Base-by-base conservation (phyloP, 768 basidiomycete species). In the Jaapia argillacea region DNA sequence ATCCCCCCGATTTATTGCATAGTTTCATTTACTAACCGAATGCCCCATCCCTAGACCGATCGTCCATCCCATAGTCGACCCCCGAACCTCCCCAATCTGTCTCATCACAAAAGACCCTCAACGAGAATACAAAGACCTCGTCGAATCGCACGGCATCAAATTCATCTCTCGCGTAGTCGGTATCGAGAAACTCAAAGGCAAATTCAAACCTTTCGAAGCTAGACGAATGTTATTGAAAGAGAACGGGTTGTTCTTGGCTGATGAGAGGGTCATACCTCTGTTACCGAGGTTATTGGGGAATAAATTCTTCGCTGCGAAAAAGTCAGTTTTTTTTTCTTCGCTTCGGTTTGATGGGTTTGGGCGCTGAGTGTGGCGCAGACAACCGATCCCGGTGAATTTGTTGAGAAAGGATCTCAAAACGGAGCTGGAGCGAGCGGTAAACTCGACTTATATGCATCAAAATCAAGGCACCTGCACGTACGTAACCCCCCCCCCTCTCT, bases 21-120 rank as follows among this genome's bases (percentile, higher is more conserved):
- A 7, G 37, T 10, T 22, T 38, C 16, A 16, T 16, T 10, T 33
- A 16, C 16, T 33, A 33, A 33, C 10, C 10, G 23, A 35, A 24
- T 49, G 25, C 45, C 45, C 46, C 10, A 24, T 40, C 42, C 35
- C 4, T 53, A 81, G 90, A 45, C 81, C 85, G 4, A 71, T 99
- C 36, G 77, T 75, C 28, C 74, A 96, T 57, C 85, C 85, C 24
- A 63, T 89, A 48, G 77, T 88, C 55, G 92, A 88, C 69, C 94
- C 85, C 10, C 79, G 85, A 41, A 79, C 74, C 12, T 79, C 78
- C 4, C 63, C 84, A 6, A 72, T 99, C 41, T 97, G 93, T 61
- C 70, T 99, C 41, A 84, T 99, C 62, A 85, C 85, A 41, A 98
- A 97, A 65, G 89, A 94, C 59, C 94, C 94, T 1, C 94, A 98